Percentiles rank a stretch among this genome's conserved stretches.
phyloP scores from a whole-genome alignment of 768 basidiomycete genomes.

The Clitopilus passeckerianus region DNA sequence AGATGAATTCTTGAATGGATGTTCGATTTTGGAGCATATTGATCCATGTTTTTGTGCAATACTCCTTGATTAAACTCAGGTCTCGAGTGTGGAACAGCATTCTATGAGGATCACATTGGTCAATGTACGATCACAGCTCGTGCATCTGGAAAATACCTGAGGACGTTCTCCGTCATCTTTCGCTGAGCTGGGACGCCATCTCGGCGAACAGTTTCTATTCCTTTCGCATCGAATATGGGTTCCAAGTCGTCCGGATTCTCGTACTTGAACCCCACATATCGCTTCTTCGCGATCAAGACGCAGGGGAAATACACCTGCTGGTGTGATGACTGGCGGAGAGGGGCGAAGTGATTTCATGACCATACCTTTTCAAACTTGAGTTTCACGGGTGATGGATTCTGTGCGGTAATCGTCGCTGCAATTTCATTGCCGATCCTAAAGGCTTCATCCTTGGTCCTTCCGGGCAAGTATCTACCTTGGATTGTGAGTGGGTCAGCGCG shows the following conservation, averaged over 20 bases:
- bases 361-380: constrained; percentile 96
- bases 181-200: constrained; percentile 89
- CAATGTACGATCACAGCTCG: not conserved
- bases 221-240: constrained; percentile 91
- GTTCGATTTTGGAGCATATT: constrained; percentile 77
- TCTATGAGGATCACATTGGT: constrained; percentile 33
- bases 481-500: not conserved
- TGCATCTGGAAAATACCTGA: constrained; percentile 61
- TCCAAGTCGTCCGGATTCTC: constrained; percentile 76
- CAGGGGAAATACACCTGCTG: constrained; percentile 90
- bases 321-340: not conserved
- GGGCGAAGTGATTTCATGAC: not conserved
- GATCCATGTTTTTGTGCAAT: constrained; percentile 80
- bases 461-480: constrained; percentile 61
- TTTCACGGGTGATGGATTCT: constrained; percentile 89
- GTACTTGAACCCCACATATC: constrained; percentile 96
- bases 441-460: constrained; percentile 89
- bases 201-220: constrained; percentile 93
- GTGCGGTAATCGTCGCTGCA: constrained; percentile 76
- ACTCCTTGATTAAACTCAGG: constrained; percentile 83
- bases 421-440: constrained; percentile 93
- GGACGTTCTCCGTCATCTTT: constrained; percentile 86
- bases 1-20: constrained; percentile 90
- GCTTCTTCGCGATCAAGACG: constrained; percentile 95
- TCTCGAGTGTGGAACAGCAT: constrained; percentile 89